Evolutionary conservation across 2,329 filamentous ascomycete species (phyloP).

Genomic region (Hymenoscyphus linearis): DNA sequence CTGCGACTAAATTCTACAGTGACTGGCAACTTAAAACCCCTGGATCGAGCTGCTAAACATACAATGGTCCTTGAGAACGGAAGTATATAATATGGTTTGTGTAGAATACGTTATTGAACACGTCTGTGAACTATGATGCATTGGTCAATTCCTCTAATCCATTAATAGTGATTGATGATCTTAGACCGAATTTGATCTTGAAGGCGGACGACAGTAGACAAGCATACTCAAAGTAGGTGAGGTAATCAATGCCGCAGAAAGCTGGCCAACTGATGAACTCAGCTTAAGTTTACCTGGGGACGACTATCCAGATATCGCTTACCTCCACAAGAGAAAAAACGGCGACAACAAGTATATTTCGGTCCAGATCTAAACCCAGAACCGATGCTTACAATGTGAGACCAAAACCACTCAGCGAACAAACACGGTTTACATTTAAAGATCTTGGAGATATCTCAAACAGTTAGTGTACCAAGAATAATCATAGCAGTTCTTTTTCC

Average conservation of each 20-base stretch:
- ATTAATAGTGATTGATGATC: neutral
- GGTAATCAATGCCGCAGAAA: neutral
- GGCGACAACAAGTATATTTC: neutral
- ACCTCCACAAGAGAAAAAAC: neutral
- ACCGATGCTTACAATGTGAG: neutral
- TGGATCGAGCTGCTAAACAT: too few species aligned
- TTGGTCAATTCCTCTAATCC: neutral
- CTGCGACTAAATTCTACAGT: too few species aligned
- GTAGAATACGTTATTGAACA: too few species aligned
- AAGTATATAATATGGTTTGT: too few species aligned
- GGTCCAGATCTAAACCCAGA: neutral
- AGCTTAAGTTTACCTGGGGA: neutral
- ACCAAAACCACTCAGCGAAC: neutral
- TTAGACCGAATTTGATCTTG: neutral
- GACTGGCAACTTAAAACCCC: too few species aligned
- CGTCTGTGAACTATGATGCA: too few species aligned
- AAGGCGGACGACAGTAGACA: neutral
- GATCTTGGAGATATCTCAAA: neutral
- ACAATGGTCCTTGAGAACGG: too few species aligned
- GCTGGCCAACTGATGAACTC: neutral
- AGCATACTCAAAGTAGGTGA: neutral
- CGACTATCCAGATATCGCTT: neutral
- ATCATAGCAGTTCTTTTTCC: neutral
- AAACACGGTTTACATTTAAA: neutral
- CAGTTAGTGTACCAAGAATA: neutral